Percentiles rank a stretch among this genome's conserved stretches.
phyloP scores from a whole-genome alignment of 2,329 filamentous ascomycete species.

The Penicillium brevicompactum region DNA sequence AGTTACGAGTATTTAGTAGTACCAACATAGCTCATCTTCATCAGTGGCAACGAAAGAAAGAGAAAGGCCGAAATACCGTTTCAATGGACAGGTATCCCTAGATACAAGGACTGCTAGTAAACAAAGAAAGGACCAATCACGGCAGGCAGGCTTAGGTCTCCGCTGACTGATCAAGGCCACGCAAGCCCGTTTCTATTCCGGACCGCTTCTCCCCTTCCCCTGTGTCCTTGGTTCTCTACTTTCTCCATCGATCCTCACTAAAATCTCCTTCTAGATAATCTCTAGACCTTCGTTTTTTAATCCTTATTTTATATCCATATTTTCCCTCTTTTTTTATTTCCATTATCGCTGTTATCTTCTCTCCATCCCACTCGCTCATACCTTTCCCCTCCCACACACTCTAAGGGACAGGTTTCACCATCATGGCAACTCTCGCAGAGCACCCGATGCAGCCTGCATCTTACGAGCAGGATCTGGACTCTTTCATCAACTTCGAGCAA shows the following conservation, averaged over 20 bases:
- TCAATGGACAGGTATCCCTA: not conserved
- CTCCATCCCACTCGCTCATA: not conserved
- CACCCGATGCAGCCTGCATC: conserved; percentile 35
- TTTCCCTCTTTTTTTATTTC: conserved; percentile 14
- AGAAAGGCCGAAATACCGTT: not conserved
- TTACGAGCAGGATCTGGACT: conserved; percentile 50
- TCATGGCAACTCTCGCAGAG: conserved; percentile 41
- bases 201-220: conserved; percentile 17
- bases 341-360: not conserved
- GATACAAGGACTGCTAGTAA: conserved; percentile 1
- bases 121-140: conserved; percentile 2
- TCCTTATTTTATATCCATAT: not conserved
- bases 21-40: no score
- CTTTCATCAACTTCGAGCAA: conserved; percentile 51
- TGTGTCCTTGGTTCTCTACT: conserved; percentile 13
- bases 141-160: not conserved
- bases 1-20: no score
- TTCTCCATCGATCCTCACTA: conserved; percentile 13
- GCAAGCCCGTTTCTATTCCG: conserved; percentile 31
- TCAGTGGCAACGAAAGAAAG: not conserved
- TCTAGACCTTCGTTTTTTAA: conserved; percentile 13
- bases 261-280: conserved; percentile 16
- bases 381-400: not conserved
- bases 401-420: conserved; percentile 4
- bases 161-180: conserved; percentile 38